Base-by-base conservation (phyloP, 305 asterid genomes). In the Solanum hybrid region DNA sequence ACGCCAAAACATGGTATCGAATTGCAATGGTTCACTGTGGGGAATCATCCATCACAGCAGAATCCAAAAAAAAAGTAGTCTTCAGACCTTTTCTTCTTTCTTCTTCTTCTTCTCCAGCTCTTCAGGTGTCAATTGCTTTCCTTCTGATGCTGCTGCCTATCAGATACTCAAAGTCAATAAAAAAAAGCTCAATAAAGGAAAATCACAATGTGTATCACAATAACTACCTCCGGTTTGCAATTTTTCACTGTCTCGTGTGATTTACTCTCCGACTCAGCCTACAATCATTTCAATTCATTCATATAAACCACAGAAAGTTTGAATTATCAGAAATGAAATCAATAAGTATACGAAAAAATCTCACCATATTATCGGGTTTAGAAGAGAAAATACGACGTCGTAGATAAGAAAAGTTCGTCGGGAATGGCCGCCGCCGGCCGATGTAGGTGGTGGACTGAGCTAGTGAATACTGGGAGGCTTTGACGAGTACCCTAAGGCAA, bases 81-180 rank as follows among this genome's bases (percentile, higher is more conserved):
- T 88, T 31, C 89, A 51, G 82, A 97, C 99, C 98, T 96, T 97
- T 85, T 97, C 99, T 86, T 97, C 98, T 89, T 95, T 97, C 93
- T 95, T 97, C 98, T 94, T 95, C 94, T 97, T 95, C 96, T 93
- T 95, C 31, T 96, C 99, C 31, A 95, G 94, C 86, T 95, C 99
- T 89, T 95, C 98, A 5, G 95, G 96, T 73, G 98, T 95, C 88
- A 95, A 90, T 40, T 88, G 86, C 5, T 91, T 88, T 22, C 79
- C 86, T 8, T 78, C 90, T 5, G 77, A 22, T 69, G 69, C 86
- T 79, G 51, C 84, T 5, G 86, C 86, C 64, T 87, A 29, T 28
- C 57, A 69, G 10, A 87, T 40, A 71, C 64, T 71, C 71, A 61
- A 40, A 86, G 5, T 11, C 31, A 71, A 86, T 86, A 33, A 8